Percentiles rank a stretch among this genome's conserved stretches.
These are phyloP conservation scores for Aspergillus viridinutans DNA, from an alignment of 2,329 filamentous ascomycete species.

Conservation along the genomic window DNA sequence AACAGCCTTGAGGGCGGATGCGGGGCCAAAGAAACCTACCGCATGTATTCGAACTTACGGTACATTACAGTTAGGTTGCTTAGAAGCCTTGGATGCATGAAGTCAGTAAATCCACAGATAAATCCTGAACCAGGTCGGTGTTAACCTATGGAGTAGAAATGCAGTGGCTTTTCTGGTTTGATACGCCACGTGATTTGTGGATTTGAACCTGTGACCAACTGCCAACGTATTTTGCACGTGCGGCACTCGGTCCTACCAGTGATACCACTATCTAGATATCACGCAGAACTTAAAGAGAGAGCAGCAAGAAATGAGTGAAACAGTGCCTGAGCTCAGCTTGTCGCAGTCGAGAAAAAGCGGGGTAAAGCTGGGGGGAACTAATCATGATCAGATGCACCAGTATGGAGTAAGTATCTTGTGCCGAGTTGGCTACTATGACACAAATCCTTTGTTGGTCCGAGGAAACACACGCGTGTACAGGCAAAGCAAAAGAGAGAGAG, in stretches of 20 bases:
- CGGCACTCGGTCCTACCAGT: too few relatives aligned
- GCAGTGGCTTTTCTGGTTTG: too few relatives aligned
- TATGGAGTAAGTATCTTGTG: background rate
- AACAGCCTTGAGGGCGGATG: background rate
- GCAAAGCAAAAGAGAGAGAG: background rate
- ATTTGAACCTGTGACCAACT: background rate
- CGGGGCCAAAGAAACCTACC: background rate
- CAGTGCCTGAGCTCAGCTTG: background rate
- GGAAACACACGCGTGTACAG: background rate
- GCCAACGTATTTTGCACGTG: background rate
- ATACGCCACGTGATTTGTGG: background rate
- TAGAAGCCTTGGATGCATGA: background rate
- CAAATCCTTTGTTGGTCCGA: background rate
- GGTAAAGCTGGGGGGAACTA: background rate
- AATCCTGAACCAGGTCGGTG: too few relatives aligned
- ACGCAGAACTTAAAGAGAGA: background rate
- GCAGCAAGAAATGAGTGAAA: background rate
- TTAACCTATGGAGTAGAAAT: too few relatives aligned
- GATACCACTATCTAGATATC: too few relatives aligned
- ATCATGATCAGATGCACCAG: background rate
- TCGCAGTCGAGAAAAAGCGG: background rate
- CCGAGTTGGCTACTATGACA: background rate
- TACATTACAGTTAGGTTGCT: background rate
- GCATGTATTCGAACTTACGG: background rate
- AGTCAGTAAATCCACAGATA: background rate